Conservation (phyloP, 495 filamentous ascomycete genomes). For the Diplogelasinospora grovesii region DNA sequence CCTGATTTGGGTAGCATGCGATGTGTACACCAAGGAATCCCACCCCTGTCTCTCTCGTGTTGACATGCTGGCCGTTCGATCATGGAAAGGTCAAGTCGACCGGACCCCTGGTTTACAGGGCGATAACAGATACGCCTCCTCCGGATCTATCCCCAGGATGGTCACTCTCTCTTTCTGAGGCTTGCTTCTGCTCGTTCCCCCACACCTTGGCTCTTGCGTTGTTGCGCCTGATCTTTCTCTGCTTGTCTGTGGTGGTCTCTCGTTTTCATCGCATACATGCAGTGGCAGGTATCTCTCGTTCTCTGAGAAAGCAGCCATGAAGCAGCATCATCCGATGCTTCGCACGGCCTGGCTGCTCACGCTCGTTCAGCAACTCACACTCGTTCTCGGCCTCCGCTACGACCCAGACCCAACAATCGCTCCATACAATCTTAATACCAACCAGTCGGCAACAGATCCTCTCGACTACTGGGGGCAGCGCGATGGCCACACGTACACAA, state of each 20-base stretch:
- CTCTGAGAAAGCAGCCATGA: constrained; percentile 7
- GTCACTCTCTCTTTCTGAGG: neutral
- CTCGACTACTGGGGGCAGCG: constrained; percentile 58
- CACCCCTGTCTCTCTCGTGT: too few species aligned
- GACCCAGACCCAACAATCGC: constrained; percentile 2
- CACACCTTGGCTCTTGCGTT: constrained; percentile 3
- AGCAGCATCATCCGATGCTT: constrained; percentile 9
- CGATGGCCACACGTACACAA: constrained; percentile 45
- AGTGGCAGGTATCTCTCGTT: constrained; percentile 11
- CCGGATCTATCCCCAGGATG: neutral
- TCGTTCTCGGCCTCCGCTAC: constrained; percentile 6
- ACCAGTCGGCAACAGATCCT: constrained; percentile 49
- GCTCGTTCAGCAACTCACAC: constrained; percentile 2
- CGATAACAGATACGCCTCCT: constrained; percentile 5
- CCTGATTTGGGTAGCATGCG: too few species aligned
- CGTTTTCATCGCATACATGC: constrained; percentile 10
- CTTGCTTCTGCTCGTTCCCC: neutral
- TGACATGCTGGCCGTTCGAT: neutral
- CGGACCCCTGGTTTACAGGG: neutral
- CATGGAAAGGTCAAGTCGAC: neutral
- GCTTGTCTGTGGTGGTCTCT: constrained; percentile 6
- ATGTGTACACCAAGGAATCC: too few species aligned
- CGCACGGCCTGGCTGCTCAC: constrained; percentile 6
- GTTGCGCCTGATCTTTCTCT: neutral
- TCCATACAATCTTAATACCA: constrained; percentile 56